Percentiles rank a stretch among this genome's conserved stretches.
Conservation (phyloP, 331 rosid genomes). For the Cucumis variabilis region DNA sequence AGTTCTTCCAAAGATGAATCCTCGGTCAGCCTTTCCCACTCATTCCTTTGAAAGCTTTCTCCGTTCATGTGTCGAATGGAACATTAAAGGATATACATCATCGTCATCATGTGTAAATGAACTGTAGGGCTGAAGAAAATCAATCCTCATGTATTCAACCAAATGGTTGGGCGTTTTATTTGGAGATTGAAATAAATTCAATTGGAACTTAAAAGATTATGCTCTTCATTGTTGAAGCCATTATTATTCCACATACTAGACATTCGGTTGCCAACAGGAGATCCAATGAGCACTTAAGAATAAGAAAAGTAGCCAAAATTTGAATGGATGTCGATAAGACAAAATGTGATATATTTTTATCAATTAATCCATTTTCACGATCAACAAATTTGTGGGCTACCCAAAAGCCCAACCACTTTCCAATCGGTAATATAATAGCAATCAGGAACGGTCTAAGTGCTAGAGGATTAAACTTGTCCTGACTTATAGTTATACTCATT, state of each 20-base stretch:
- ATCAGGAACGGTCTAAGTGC: constrained; percentile 61
- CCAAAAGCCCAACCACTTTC: constrained; percentile 99
- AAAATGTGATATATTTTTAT: constrained; percentile 68
- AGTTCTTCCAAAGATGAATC: constrained; percentile 78
- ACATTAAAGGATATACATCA: constrained; percentile 60
- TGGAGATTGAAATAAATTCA: constrained; percentile 60
- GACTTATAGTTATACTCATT: constrained; percentile 36
- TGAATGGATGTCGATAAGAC: constrained; percentile 77
- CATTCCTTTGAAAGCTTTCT: constrained; percentile 62
- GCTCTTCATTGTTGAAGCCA: constrained; percentile 50
- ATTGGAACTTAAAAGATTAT: constrained; percentile 57
- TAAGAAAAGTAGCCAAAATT: constrained; percentile 62
- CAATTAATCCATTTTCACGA: constrained; percentile 86
- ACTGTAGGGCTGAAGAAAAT: constrained; percentile 42
- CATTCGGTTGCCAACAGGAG: constrained; percentile 68
- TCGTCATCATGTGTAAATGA: constrained; percentile 63
- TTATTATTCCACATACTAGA: constrained; percentile 52
- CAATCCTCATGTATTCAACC: constrained; percentile 48
- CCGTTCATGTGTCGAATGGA: constrained; percentile 74
- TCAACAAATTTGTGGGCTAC: constrained; percentile 77
- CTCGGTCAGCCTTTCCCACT: constrained; percentile 80
- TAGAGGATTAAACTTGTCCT: constrained; percentile 60
- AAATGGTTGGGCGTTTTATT: constrained; percentile 53
- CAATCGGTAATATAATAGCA: constrained; percentile 70
- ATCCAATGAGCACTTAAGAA: constrained; percentile 86